Conservation (phyloP, 2,329 filamentous ascomycete genomes). For the Penicillium polonicum region DNA sequence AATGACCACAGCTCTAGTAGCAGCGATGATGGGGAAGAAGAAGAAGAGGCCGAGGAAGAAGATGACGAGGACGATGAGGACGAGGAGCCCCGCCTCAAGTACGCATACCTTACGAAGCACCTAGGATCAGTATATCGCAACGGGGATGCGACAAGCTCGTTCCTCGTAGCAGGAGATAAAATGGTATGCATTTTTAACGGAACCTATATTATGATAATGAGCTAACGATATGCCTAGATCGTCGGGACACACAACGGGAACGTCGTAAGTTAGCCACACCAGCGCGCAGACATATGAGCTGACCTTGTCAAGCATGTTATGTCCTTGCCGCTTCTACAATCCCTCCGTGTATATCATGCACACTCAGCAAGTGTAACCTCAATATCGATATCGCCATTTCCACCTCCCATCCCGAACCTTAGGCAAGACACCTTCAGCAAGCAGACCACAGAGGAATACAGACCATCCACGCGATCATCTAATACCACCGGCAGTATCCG, state of each 20-base stretch:
- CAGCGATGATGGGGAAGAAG: slow-evolving; percentile 33
- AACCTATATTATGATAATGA: background rate
- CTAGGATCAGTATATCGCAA: slow-evolving; percentile 83
- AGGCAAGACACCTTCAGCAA: slow-evolving; percentile 40
- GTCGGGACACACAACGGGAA: slow-evolving; percentile 95
- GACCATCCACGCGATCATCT: slow-evolving; percentile 24
- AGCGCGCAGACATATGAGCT: slow-evolving; percentile 13
- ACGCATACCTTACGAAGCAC: slow-evolving; percentile 78
- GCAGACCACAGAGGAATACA: slow-evolving; percentile 31
- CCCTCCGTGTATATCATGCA: slow-evolving; percentile 82
- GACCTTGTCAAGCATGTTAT: slow-evolving; percentile 68
- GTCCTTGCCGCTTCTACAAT: slow-evolving; percentile 75
- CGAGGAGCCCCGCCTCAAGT: slow-evolving; percentile 92
- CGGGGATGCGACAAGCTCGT: slow-evolving; percentile 89
- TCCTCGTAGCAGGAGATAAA: slow-evolving; percentile 90
- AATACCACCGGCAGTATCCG: slow-evolving; percentile 33
- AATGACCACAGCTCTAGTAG: slow-evolving; percentile 27
- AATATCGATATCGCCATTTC: slow-evolving; percentile 85
- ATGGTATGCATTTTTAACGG: slow-evolving; percentile 62
- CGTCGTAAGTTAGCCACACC: slow-evolving; percentile 62
- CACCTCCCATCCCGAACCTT: slow-evolving; percentile 56
- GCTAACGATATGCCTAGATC: slow-evolving; percentile 58
- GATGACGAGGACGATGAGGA: slow-evolving; percentile 82
- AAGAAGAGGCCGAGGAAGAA: slow-evolving; percentile 59
- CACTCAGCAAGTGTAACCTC: slow-evolving; percentile 89